Percentiles rank a stretch among this genome's conserved stretches.
phyloP scores from a whole-genome alignment of 257 asterid genomes.

The Hygrophila difformis region DNA sequence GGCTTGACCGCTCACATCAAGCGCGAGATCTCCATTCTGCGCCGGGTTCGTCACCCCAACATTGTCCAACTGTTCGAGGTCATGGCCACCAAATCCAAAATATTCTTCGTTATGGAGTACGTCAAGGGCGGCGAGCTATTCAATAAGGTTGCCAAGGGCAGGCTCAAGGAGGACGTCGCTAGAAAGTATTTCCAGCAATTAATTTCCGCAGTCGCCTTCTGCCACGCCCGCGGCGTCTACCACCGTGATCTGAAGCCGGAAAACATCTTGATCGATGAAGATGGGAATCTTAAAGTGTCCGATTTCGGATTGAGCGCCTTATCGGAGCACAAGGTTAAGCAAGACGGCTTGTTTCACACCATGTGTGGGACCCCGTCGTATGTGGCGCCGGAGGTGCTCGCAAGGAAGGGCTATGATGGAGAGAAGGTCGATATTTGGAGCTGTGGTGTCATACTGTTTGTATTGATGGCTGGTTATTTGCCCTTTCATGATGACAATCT shows the following conservation, averaged over 20 bases:
- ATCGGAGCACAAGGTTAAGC: constrained; percentile 26
- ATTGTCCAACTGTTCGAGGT: neutral
- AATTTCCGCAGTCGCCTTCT: constrained; percentile 20
- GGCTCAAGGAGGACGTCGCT: too few relatives aligned
- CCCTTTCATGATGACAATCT: constrained; percentile 27
- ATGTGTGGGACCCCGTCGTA: constrained; percentile 32
- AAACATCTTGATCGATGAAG: constrained; percentile 22
- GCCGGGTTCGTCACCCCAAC: neutral
- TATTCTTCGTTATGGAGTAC: too few relatives aligned
- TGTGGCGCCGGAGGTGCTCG: constrained; percentile 27
- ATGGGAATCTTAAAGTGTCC: constrained; percentile 25
- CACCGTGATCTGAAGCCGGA: constrained; percentile 28
- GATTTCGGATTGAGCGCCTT: constrained; percentile 28
- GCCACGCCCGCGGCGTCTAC: constrained; percentile 27
- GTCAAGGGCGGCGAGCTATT: too few relatives aligned
- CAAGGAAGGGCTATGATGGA: constrained; percentile 25
- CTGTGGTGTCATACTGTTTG: constrained; percentile 26
- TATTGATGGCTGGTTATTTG: constrained; percentile 26
- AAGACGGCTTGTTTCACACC: constrained; percentile 28
- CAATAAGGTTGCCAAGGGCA: too few relatives aligned
- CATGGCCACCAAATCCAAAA: neutral
- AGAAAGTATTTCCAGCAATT: constrained; percentile 14
- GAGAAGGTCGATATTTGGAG: constrained; percentile 34
- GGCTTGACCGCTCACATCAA: neutral
- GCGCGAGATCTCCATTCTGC: constrained; percentile 1